Conservation (phyloP, 805 yeast genomes). For the Nakazawaea ernobii region DNA sequence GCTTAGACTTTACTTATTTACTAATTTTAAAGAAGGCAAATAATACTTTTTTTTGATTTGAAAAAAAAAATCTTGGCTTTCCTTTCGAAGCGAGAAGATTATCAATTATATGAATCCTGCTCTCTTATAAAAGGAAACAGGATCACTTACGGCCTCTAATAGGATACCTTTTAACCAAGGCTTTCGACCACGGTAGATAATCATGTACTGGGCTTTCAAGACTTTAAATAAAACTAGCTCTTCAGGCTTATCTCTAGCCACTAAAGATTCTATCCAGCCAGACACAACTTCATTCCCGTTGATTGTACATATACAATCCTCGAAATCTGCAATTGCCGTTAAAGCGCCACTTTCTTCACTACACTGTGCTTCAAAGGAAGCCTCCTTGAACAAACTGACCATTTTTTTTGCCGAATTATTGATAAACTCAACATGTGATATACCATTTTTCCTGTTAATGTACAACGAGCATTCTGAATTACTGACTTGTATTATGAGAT, state of each 20-base stretch:
- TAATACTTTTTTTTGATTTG: too few relatives aligned
- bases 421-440: slow-evolving; percentile 16
- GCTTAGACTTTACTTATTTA: too few relatives aligned
- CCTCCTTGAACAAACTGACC: slow-evolving; percentile 14
- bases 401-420: slow-evolving; percentile 23
- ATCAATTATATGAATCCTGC: slow-evolving; percentile 1
- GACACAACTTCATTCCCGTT: slow-evolving; percentile 23
- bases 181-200: neutral
- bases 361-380: slow-evolving; percentile 18
- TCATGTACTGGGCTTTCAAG: slow-evolving; percentile 37
- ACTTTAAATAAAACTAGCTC: slow-evolving; percentile 39
- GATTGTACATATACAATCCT: slow-evolving; percentile 16
- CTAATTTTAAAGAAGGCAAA: too few relatives aligned
- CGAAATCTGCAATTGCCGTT: slow-evolving; percentile 17
- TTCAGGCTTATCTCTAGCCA: slow-evolving; percentile 17
- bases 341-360: slow-evolving; percentile 14
- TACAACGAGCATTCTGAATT: slow-evolving; percentile 25
- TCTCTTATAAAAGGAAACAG: neutral
- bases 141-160: slow-evolving; percentile 4
- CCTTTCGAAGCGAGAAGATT: neutral
- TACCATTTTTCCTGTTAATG: slow-evolving; percentile 25
- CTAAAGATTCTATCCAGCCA: slow-evolving; percentile 22
- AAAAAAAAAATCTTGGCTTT: too few relatives aligned
- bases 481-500: slow-evolving; percentile 37
- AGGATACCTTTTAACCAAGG: neutral